Evolutionary conservation across 2,329 filamentous ascomycete genomes (phyloP), one percentile per base, ranked within the genome.

Genomic region (Aspergillus quadricinctus): DNA sequence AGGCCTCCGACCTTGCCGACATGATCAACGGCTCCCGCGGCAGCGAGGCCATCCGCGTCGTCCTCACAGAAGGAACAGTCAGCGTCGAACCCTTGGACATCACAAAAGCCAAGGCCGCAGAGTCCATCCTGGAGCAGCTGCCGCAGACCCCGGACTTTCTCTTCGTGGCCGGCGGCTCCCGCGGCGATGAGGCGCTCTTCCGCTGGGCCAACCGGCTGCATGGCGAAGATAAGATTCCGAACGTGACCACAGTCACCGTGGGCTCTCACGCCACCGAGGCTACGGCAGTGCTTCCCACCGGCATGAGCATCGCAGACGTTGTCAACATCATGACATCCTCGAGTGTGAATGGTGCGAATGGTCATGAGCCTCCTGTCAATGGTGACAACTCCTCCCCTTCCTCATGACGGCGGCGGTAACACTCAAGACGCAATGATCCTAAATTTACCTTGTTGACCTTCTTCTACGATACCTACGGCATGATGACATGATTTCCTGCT

Each of bases 1-100:
- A 92, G 66, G 92, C 91, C 0, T 88, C 88, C 35, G 93, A 97
- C 67, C 93, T 92, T 67, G 90, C 90, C 0, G 92, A 90, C 61
- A 92, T 96, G 67, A 93, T 97, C 79, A 97, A 96, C 70, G 92
- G 95, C 67, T 88, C 90, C 0, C 94, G 90, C 69, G 88, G 92
- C 67, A 83, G 83, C 56, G 89, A 94, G 72, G 83, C 86, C 46
- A 89, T 97, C 19, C 90, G 90, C 64, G 92, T 93, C 17, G 84
- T 96, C 23, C 88, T 89, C 3, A 80, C 90, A n/a, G 87, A 92
- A 55, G 85, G 89, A 45, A 87, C 86, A 41, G 87, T 97, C 49
- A 81, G 90, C 27, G 90, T 97, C 11, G 92, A 96, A 72, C 88
- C 90, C 4, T 82, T 89, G 49, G 88, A 93, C 70, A 92, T 88